A percentile compares a stretch with the other conserved stretches of the same genome.
Evolutionary conservation across 352 stramenopile species (phyloP).

Genomic region (Phytophthora pini): DNA sequence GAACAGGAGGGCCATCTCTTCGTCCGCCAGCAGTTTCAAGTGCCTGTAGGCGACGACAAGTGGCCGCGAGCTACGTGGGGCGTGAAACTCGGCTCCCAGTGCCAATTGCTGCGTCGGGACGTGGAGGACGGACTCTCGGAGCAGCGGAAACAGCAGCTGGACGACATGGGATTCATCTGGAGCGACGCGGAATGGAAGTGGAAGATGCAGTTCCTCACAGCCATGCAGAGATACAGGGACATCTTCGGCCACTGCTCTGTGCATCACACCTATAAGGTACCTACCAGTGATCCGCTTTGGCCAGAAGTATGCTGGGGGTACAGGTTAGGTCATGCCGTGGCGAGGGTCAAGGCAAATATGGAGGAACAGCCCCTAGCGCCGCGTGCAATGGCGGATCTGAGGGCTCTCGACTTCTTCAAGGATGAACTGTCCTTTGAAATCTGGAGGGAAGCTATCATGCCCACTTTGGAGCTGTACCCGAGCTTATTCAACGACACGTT

Average conservation of each 20-base stretch:
- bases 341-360: constrained; percentile 43
- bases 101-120: constrained; percentile 88
- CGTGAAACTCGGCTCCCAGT: constrained; percentile 89
- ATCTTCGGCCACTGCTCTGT: constrained; percentile 90
- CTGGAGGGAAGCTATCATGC: constrained; percentile 50
- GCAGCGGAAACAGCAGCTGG: constrained; percentile 52
- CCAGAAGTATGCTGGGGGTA: constrained; percentile 82
- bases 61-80: constrained; percentile 91
- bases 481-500: constrained; percentile 30
- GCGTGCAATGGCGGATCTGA: constrained; percentile 38
- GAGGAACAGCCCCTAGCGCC: constrained; percentile 46
- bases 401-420: constrained; percentile 55
- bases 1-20: constrained; percentile 92
- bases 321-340: constrained; percentile 68
- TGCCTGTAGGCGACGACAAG: constrained; percentile 67
- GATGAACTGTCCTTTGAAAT: constrained; percentile 24
- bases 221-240: constrained; percentile 77
- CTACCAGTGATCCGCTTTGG: constrained; percentile 74
- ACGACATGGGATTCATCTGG: constrained; percentile 75
- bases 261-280: constrained; percentile 90
- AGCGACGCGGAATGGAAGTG: constrained; percentile 76
- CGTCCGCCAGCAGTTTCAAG: constrained; percentile 89
- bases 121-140: constrained; percentile 17
- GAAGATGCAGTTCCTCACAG: constrained; percentile 63
- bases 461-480: constrained; percentile 49